Evolutionary conservation across 768 basidiomycete species (phyloP).

Genomic region (Boletus vinaceobasis): DNA sequence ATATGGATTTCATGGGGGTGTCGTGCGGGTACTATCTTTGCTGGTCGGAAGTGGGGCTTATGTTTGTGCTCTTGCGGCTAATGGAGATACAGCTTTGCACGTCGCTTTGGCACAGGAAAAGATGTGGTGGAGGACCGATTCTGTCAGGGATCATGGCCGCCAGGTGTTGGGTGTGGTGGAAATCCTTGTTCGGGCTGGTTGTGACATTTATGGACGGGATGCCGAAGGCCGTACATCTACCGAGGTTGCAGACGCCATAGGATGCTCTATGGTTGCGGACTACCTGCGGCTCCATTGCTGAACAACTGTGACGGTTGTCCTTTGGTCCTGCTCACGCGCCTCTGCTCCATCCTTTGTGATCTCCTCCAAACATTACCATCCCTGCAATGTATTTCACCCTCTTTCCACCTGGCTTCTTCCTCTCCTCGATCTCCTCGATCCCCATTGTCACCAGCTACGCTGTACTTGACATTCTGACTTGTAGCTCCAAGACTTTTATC

Average conservation of each 20-base stretch:
- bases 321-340: background rate
- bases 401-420: background rate
- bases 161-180: background rate
- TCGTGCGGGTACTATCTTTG: background rate
- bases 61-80: background rate
- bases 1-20: no score
- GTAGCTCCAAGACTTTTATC: no score
- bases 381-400: background rate
- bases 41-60: background rate
- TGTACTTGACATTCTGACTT: no score
- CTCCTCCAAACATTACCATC: background rate
- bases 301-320: no score
- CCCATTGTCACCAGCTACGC: no score
- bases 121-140: no score
- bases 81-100: background rate
- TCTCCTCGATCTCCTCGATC: no score
- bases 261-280: background rate
- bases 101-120: background rate
- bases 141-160: no score
- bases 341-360: background rate
- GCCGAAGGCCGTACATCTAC: background rate
- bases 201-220: background rate
- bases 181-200: background rate
- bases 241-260: background rate
- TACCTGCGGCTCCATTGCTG: background rate